phyloP scores from a whole-genome alignment of 2,329 filamentous ascomycete genomes.

The Penicillium concentricum region DNA sequence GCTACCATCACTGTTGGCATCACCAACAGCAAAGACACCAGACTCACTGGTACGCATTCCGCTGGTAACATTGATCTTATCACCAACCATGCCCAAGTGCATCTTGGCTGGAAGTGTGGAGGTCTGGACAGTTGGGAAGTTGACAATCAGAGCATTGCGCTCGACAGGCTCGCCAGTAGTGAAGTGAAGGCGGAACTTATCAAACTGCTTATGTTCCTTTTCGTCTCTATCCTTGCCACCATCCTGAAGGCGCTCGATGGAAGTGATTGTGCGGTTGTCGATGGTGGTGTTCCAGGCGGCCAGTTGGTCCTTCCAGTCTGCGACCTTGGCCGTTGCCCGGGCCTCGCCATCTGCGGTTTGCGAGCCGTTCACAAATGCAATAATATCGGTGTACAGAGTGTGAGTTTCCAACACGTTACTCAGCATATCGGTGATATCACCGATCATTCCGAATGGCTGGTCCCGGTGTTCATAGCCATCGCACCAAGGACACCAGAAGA shows the following conservation, averaged over 20 bases:
- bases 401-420: slow-evolving; percentile 52
- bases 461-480: slow-evolving; percentile 63
- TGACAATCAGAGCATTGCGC: slow-evolving; percentile 55
- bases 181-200: slow-evolving; percentile 58
- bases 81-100: slow-evolving; percentile 48
- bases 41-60: slow-evolving; percentile 53
- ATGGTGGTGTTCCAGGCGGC: slow-evolving; percentile 52
- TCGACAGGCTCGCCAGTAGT: slow-evolving; percentile 45
- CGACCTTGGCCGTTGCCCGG: slow-evolving; percentile 40
- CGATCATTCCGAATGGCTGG: slow-evolving; percentile 57
- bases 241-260: slow-evolving; percentile 49
- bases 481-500: slow-evolving; percentile 66
- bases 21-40: slow-evolving; percentile 60
- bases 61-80: slow-evolving; percentile 46
- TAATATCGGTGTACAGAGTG: slow-evolving; percentile 56
- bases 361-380: slow-evolving; percentile 61
- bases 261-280: slow-evolving; percentile 56
- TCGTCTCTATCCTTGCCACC: slow-evolving; percentile 29
- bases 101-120: slow-evolving; percentile 50
- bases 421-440: slow-evolving; percentile 46
- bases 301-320: slow-evolving; percentile 53
- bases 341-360: slow-evolving; percentile 48
- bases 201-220: slow-evolving; percentile 44
- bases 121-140: slow-evolving; percentile 49
- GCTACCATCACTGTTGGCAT: slow-evolving; percentile 59